phyloP scores from a whole-genome alignment of 768 basidiomycete genomes.

The Harrya chromipes region DNA sequence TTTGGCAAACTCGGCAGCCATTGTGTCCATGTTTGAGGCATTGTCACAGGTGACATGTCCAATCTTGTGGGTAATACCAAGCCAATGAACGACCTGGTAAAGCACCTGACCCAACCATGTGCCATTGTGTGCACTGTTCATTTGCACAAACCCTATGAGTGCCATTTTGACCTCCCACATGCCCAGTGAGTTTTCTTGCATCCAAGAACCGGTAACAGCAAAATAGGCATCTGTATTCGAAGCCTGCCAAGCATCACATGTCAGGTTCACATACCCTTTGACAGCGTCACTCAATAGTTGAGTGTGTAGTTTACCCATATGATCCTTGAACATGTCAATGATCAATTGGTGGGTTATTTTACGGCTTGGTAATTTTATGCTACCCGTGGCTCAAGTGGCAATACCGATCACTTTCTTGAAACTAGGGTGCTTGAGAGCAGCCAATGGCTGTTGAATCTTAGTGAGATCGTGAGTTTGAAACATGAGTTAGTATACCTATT shows the following conservation, averaged over 20 bases:
- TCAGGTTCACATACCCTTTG: not conserved
- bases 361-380: too few species aligned
- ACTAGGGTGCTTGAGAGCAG: too few species aligned
- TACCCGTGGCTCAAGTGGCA: too few species aligned
- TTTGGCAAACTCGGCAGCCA: conserved; percentile 27
- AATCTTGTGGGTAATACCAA: conserved; percentile 31
- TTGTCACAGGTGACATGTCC: conserved; percentile 38
- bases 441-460: too few species aligned
- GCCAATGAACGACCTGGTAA: conserved; percentile 30
- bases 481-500: too few species aligned
- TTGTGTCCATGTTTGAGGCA: conserved; percentile 36
- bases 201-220: not conserved
- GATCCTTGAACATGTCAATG: not conserved
- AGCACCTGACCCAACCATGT: conserved; percentile 36
- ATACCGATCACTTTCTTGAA: too few species aligned
- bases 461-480: too few species aligned
- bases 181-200: not conserved
- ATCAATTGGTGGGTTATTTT: not conserved
- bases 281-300: not conserved
- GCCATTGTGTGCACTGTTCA: conserved; percentile 41
- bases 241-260: conserved; percentile 7
- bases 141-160: conserved; percentile 34
- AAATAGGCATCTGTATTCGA: conserved; percentile 2
- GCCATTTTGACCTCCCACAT: conserved; percentile 10
- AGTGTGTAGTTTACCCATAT: not conserved